These are phyloP conservation scores for Apiospora saccharicola DNA, from an alignment of 2,329 filamentous ascomycete species.

Conservation along the genomic window DNA sequence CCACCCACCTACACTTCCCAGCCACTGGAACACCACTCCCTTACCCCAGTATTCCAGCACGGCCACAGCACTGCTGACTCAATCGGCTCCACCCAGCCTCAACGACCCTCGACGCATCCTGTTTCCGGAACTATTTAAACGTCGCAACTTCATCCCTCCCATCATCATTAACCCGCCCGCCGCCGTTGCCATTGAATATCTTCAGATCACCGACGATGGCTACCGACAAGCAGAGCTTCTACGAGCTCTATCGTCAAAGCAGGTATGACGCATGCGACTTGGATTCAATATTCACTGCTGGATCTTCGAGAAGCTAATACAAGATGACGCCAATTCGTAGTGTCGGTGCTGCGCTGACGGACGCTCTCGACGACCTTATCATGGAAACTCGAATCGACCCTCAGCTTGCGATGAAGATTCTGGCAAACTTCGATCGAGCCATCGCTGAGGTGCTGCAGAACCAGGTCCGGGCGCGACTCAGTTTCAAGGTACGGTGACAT, in stretches of 20 bases:
- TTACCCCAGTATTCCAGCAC: conserved; percentile 1
- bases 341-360: conserved; percentile 90
- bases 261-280: conserved; percentile 68
- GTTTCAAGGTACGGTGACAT: conserved; percentile 82
- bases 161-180: conserved; percentile 25
- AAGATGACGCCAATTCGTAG: conserved; percentile 54
- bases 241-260: conserved; percentile 97
- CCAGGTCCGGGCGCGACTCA: conserved; percentile 88
- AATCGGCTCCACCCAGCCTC: conserved; percentile 12
- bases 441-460: conserved; percentile 92
- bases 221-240: conserved; percentile 68
- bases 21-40: neutral
- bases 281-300: conserved; percentile 27
- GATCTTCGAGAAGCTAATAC: conserved; percentile 33
- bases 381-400: conserved; percentile 94
- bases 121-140: conserved; percentile 28
- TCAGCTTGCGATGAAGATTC: conserved; percentile 97
- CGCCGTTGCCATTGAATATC: conserved; percentile 12
- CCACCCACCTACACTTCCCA: neutral
- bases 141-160: conserved; percentile 26
- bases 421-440: conserved; percentile 92
- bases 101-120: conserved; percentile 14
- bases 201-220: conserved; percentile 39
- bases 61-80: conserved; percentile 25
- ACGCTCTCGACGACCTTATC: conserved; percentile 97